Base-by-base conservation (phyloP, 805 yeast species). In the Wickerhamomyces ciferrii region DNA sequence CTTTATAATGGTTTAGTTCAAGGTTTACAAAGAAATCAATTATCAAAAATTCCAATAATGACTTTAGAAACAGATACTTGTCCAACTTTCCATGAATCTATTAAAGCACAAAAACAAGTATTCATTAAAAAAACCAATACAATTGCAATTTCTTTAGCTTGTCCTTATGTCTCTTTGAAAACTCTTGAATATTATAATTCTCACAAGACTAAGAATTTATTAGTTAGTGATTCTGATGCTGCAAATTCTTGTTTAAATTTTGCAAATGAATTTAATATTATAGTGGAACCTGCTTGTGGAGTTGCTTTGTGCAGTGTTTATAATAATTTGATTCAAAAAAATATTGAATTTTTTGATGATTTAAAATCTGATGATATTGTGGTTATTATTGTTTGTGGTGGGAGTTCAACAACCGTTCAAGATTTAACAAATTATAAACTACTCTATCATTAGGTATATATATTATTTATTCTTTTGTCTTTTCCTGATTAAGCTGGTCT, bases 211-310 rank as follows among this genome's bases (percentile, higher is more conserved):
- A 62, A 52, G 36, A 66, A 79, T 1, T 52, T 72, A 2, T 67
- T 73, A 13, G 71, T 78, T 2, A 67, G 74, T 23, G 91, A 84
- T 54, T 48, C 65, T 3, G 81, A 81, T 36, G 83, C 87, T 0
- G 71, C 83, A 0, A 61, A 61, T 15, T 78, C 84, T 0, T 72
- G 83, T 43, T 55, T 79, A 23, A 66, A 62, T 39, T 80, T 74
- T 53, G 76, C 80, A 7, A 57, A 68, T 3, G 79, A 78, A 47
- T 78, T 70, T 50, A 75, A 76, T 46, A 65, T 68, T 41, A 63
- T 79, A 21, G 76, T 81, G 0, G 89, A 84, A 59, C 88, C 88
- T 0, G 89, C 89, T 1, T 84, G 89, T 61, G 88, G 88, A 4
- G 86, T 86, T 2, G 78, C 87, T 0, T 59, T 84, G 25, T 74